Evolutionary conservation across 2,329 filamentous ascomycete genomes (phyloP), one percentile per base, ranked within the genome.

Genomic region (Aureobasidium sp.): DNA sequence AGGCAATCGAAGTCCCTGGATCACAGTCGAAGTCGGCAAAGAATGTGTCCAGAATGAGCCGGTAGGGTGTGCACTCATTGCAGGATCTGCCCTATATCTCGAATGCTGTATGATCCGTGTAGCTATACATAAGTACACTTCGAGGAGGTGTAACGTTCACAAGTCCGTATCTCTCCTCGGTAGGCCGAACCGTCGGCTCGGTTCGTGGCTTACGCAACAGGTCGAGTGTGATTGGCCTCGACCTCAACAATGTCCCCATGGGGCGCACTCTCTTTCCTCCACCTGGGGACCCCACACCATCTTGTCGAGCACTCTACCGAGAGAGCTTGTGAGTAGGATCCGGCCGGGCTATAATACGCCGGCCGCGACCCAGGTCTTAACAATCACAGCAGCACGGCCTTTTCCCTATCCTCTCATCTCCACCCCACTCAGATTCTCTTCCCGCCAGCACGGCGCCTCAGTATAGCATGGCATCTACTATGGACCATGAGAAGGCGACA

Each of bases 401-500:
- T 9, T 27, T 2, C 2, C 35, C 27, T 19, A 4, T 2, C 14
- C 3, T 22, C 9, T 7, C 50, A n/a, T 11, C 50, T 40, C 29
- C 24, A 9, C 12, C 7, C 22, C 9, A 7, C 7, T 39, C 37
- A 39, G 44, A 47, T 5, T 19, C n/a, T 14, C 29, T 6, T 14
- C 11, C 19, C 29, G 15, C 8, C 17, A 8, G 8, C 15, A 19
- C 9, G 39, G 8, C 35, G 44, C 29, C 40, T 27, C 1, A 1
- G 12, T 19, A 8, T 35, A 40, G 19, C 59, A 42, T 44, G 45
- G 15, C 48, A 24, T 31, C 61, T 12, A 14, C 17, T 4, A 40
- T 56, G 14, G 47, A 53, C 14, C 45, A 44, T 2, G 61, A 39
- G 8, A 60, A 63, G 29, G 65, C 68, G 29, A 69, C 70, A 31